Percentiles rank a stretch among this genome's conserved stretches.
These are phyloP conservation scores for Pythium rhizo-oryzae DNA, from an alignment of 352 stramenopile species.

Conservation along the genomic window DNA sequence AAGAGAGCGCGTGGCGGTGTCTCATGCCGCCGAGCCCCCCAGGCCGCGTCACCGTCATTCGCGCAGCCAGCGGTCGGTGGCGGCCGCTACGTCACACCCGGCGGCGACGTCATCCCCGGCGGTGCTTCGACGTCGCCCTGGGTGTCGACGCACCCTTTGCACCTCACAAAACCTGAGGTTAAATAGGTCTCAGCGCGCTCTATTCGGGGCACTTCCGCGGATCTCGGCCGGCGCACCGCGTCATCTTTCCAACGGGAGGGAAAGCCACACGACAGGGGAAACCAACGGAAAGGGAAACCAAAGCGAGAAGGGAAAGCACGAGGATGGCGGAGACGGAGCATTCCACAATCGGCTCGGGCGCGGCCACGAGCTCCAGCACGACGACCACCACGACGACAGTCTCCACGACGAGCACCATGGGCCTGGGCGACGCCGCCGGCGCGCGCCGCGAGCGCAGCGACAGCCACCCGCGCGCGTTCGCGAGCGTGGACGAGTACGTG, in stretches of 20 bases:
- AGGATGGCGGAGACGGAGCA: conserved; percentile 15
- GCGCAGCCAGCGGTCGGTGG: neutral
- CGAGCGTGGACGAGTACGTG: conserved; percentile 93
- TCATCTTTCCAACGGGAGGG: neutral
- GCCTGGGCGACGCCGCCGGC: conserved; percentile 5
- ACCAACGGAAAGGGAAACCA: neutral
- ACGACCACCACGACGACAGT: neutral
- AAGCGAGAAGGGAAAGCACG: neutral
- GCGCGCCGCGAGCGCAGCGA: conserved; percentile 51
- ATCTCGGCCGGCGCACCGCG: conserved; percentile 1
- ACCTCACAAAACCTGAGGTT: conserved; percentile 24
- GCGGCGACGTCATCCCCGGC: conserved; percentile 20
- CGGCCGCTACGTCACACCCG: neutral
- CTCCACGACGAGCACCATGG: neutral
- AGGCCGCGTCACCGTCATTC: neutral
- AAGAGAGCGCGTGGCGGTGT: neutral
- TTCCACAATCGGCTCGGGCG: conserved; percentile 27
- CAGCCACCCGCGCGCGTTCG: conserved; percentile 75
- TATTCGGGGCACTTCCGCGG: conserved; percentile 9
- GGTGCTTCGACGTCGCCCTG: conserved; percentile 10
- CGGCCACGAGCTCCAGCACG: neutral
- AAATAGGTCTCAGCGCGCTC: conserved; percentile 6
- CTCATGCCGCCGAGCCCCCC: neutral
- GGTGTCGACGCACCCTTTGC: conserved; percentile 28
- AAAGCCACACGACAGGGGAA: neutral